A percentile compares a stretch with the other conserved stretches of the same genome.
phyloP scores from a whole-genome alignment of 2,329 filamentous ascomycete genomes.

The Kalmusia sp. region DNA sequence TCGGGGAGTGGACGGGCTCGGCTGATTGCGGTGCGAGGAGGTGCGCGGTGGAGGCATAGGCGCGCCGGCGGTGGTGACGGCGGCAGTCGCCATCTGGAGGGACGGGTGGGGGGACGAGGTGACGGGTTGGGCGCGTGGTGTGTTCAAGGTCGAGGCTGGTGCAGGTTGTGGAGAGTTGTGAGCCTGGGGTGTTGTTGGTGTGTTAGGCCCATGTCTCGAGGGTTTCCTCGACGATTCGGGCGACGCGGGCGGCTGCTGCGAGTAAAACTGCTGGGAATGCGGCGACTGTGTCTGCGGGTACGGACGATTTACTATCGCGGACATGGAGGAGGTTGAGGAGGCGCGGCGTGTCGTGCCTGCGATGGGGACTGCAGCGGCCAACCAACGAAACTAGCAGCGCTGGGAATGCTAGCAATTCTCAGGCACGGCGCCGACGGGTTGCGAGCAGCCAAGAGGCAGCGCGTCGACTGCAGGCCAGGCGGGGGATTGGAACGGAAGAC shows the following conservation, averaged over 20 bases:
- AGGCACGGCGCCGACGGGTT: background rate
- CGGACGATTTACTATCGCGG: slow-evolving; percentile 33
- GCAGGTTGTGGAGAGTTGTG: slow-evolving; percentile 44
- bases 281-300: slow-evolving; percentile 39
- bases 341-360: slow-evolving; percentile 2
- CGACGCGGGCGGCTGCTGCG: slow-evolving; percentile 39
- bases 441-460: background rate
- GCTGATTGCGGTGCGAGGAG: slow-evolving; percentile 70
- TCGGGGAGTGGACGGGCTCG: slow-evolving; percentile 37
- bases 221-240: slow-evolving; percentile 46
- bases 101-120: slow-evolving; percentile 52
- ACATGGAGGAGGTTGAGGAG: slow-evolving; percentile 7
- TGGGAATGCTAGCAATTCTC: slow-evolving; percentile 9
- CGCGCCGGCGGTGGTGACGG: slow-evolving; percentile 62
- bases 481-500: background rate
- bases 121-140: slow-evolving; percentile 53
- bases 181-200: slow-evolving; percentile 43
- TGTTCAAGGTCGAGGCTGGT: slow-evolving; percentile 42
- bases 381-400: slow-evolving; percentile 4
- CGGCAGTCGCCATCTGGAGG: slow-evolving; percentile 55
- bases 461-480: slow-evolving; percentile 8
- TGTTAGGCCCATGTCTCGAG: slow-evolving; percentile 50
- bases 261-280: slow-evolving; percentile 43
- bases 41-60: slow-evolving; percentile 79
- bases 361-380: background rate